Evolutionary conservation across 2,329 filamentous ascomycete species (phyloP).

Genomic region (Metarhizium brunneum): DNA sequence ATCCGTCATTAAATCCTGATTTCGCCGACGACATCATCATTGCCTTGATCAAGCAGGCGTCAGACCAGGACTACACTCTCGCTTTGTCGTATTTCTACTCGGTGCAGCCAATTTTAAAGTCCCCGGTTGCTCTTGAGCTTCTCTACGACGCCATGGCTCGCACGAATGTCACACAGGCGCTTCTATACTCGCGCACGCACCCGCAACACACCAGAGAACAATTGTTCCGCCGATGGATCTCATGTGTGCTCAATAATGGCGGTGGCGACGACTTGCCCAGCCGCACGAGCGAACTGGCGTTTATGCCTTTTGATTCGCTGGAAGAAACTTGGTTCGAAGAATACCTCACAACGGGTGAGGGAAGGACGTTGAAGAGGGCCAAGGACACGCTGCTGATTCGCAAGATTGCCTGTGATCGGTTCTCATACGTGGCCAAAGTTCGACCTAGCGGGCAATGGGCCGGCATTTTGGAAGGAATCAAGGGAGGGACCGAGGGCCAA

Average conservation of each 20-base stretch:
- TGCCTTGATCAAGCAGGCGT: constrained; percentile 53
- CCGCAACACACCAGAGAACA: constrained; percentile 50
- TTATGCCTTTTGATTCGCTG: constrained; percentile 57
- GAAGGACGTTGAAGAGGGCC: constrained; percentile 53
- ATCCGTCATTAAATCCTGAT: constrained; percentile 70
- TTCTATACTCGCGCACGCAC: constrained; percentile 61
- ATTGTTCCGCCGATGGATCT: constrained; percentile 59
- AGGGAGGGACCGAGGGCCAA: constrained; percentile 30
- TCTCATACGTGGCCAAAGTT: constrained; percentile 37
- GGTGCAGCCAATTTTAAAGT: constrained; percentile 63
- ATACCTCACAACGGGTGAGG: constrained; percentile 54
- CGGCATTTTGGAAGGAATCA: constrained; percentile 41
- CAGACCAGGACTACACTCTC: constrained; percentile 51
- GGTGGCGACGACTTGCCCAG: constrained; percentile 33
- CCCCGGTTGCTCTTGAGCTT: constrained; percentile 49
- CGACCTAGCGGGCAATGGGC: constrained; percentile 36
- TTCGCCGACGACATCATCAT: constrained; percentile 77
- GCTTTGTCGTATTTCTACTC: constrained; percentile 72
- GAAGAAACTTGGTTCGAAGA: constrained; percentile 71
- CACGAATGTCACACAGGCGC: constrained; percentile 61
- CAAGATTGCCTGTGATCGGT: constrained; percentile 57
- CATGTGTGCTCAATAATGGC: constrained; percentile 40
- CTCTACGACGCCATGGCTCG: constrained; percentile 61
- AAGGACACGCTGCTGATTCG: constrained; percentile 69
- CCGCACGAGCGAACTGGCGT: constrained; percentile 59